Conservation (phyloP, 352 stramenopile genomes). For the Pythium periplocum region DNA sequence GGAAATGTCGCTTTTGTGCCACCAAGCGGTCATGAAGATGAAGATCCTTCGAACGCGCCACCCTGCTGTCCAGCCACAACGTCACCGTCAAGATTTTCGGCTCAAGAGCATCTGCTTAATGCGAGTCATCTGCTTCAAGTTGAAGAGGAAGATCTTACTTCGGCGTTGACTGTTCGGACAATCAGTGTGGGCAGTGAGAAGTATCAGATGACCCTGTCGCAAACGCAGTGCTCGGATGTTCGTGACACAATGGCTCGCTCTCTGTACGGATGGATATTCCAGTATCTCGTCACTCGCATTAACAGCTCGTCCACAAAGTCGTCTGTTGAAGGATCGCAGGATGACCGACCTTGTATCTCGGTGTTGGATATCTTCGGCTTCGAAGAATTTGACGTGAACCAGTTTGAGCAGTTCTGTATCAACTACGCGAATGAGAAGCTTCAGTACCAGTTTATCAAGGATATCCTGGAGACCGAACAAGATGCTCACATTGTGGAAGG, state of each 20-base stretch:
- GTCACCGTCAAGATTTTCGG: constrained; percentile 29
- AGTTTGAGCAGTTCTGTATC: constrained; percentile 80
- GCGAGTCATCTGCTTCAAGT: constrained; percentile 40
- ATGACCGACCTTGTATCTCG: constrained; percentile 51
- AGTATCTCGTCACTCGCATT: constrained; percentile 77
- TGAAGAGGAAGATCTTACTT: constrained; percentile 40
- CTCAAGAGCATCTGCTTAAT: constrained; percentile 33
- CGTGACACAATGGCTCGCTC: constrained; percentile 72
- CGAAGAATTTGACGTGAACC: constrained; percentile 82
- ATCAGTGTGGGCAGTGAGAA: constrained; percentile 67
- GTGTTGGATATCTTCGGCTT: constrained; percentile 91
- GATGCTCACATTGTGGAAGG: constrained; percentile 73
- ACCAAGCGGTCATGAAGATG: constrained; percentile 45
- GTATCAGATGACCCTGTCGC: constrained; percentile 58
- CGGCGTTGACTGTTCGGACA: constrained; percentile 53
- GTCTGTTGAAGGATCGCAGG: background rate
- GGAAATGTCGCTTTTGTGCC: constrained; percentile 75
- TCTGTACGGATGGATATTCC: constrained; percentile 80
- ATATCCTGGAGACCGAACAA: constrained; percentile 74
- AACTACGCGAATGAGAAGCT: constrained; percentile 82
- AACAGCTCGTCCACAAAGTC: constrained; percentile 34
- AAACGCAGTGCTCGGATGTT: constrained; percentile 58
- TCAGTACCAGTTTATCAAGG: constrained; percentile 80
- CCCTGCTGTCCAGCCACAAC: constrained; percentile 29
- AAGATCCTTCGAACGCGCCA: constrained; percentile 35